A percentile compares a stretch with the other conserved stretches of the same genome.
phyloP scores from a whole-genome alignment of 2,329 filamentous ascomycete species.

The Hortaea sp. region DNA sequence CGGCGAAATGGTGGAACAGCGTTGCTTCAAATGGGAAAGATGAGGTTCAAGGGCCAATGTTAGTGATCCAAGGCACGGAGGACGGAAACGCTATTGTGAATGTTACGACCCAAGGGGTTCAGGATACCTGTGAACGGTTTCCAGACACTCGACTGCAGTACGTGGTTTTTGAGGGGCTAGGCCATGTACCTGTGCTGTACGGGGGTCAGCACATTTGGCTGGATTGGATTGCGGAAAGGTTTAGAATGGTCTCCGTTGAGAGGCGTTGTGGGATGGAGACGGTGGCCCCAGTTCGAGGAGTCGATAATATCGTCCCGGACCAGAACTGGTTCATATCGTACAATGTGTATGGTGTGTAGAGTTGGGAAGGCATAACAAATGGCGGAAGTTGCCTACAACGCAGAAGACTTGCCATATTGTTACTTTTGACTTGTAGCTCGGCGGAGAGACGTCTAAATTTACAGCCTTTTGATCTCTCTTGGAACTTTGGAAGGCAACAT shows the following conservation, averaged over 20 bases:
- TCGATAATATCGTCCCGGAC: no score
- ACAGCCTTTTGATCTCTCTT: no score
- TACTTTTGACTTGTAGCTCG: no score
- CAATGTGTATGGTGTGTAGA: no score
- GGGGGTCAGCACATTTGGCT: slow-evolving; percentile 23
- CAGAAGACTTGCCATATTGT: no score
- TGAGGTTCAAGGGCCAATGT: slow-evolving; percentile 27
- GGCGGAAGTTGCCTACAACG: no score
- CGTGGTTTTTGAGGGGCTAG: slow-evolving; percentile 15
- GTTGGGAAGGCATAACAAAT: no score
- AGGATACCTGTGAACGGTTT: slow-evolving; percentile 14
- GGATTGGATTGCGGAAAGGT: slow-evolving; percentile 22
- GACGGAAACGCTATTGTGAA: slow-evolving; percentile 14
- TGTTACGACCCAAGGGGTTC: slow-evolving; percentile 13
- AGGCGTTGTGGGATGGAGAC: neutral
- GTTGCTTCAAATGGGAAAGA: slow-evolving; percentile 19
- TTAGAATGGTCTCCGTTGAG: slow-evolving; percentile 9
- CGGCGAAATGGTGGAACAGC: slow-evolving; percentile 15
- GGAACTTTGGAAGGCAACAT: no score
- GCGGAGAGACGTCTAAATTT: no score
- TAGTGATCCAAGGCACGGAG: slow-evolving; percentile 28
- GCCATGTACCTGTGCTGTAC: slow-evolving; percentile 22
- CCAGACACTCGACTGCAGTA: slow-evolving; percentile 18
- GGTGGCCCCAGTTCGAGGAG: neutral
- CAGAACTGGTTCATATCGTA: no score